These are phyloP conservation scores for Lactuca sativa DNA, from an alignment of 129 eudicot species.

Conservation along the genomic window DNA sequence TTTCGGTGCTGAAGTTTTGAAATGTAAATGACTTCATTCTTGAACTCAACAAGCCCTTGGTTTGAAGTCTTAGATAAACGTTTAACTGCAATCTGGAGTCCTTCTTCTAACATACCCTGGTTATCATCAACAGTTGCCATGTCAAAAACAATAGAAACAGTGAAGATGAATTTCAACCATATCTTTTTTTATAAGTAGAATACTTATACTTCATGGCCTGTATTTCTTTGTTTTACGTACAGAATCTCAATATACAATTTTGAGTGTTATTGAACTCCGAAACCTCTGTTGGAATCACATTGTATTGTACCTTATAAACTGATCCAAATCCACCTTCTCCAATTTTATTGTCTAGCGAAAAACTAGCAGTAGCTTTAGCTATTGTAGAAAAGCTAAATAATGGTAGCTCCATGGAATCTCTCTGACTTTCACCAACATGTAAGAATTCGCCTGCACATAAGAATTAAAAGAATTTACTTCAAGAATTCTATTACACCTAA, in stretches of 20 bases:
- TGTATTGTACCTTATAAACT: slow-evolving; percentile 46
- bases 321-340: slow-evolving; percentile 70
- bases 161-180: neutral
- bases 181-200: neutral
- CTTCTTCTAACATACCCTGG: slow-evolving; percentile 46
- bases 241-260: neutral
- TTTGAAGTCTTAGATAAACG: slow-evolving; percentile 39
- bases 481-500: neutral
- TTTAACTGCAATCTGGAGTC: slow-evolving; percentile 37
- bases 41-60: slow-evolving; percentile 40
- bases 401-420: slow-evolving; percentile 42
- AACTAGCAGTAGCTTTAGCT: slow-evolving; percentile 42
- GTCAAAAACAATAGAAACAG: slow-evolving; percentile 8
- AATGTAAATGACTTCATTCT: slow-evolving; percentile 37
- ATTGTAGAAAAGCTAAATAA: slow-evolving; percentile 34
- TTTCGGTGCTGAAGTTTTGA: slow-evolving; percentile 46
- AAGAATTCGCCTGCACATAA: neutral
- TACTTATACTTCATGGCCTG: neutral
- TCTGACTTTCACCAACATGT: slow-evolving; percentile 6
- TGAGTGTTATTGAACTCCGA: neutral
- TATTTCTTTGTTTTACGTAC: neutral
- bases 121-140: neutral
- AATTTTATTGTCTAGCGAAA: slow-evolving; percentile 39
- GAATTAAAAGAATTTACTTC: neutral
- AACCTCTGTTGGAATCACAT: neutral